These are phyloP conservation scores for Penstemon newberryi DNA, from an alignment of 257 asterid species.

Conservation along the genomic window DNA sequence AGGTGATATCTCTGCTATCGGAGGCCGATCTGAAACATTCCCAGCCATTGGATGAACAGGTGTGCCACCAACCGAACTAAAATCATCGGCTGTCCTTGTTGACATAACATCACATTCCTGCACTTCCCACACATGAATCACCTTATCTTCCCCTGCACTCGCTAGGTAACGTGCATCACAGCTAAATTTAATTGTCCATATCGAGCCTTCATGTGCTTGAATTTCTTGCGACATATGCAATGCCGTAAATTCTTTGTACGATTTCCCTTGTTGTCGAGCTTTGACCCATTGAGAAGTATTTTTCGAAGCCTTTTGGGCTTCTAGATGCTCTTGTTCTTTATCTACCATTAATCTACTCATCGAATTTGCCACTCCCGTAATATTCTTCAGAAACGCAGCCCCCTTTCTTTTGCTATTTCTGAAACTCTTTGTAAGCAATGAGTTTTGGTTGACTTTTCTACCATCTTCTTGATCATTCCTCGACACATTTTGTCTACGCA, in stretches of 20 bases:
- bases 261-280: conserved; percentile 79
- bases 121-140: conserved; percentile 88
- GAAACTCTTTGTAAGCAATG: conserved; percentile 64
- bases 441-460: conserved; percentile 43
- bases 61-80: conserved; percentile 39
- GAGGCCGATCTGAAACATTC: conserved; percentile 44
- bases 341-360: conserved; percentile 29
- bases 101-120: conserved; percentile 78
- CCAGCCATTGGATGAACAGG: conserved; percentile 64
- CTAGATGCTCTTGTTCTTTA: conserved; percentile 44
- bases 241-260: conserved; percentile 74
- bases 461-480: conserved; percentile 33
- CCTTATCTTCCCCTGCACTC: conserved; percentile 81
- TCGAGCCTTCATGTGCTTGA: conserved; percentile 85
- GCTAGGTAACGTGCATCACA: conserved; percentile 68
- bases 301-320: conserved; percentile 29
- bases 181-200: conserved; percentile 78
- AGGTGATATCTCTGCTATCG: conserved; percentile 53
- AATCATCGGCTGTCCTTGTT: conserved; percentile 40
- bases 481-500: conserved; percentile 54
- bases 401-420: conserved; percentile 80
- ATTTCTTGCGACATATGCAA: conserved; percentile 80
- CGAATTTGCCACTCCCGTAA: conserved; percentile 41
- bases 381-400: conserved; percentile 69
- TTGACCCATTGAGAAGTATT: conserved; percentile 67